Evolutionary conservation across 192 early-diverging fungal species (phyloP), one percentile per base, ranked within the genome.

Genomic region (Gigaspora rosea): DNA sequence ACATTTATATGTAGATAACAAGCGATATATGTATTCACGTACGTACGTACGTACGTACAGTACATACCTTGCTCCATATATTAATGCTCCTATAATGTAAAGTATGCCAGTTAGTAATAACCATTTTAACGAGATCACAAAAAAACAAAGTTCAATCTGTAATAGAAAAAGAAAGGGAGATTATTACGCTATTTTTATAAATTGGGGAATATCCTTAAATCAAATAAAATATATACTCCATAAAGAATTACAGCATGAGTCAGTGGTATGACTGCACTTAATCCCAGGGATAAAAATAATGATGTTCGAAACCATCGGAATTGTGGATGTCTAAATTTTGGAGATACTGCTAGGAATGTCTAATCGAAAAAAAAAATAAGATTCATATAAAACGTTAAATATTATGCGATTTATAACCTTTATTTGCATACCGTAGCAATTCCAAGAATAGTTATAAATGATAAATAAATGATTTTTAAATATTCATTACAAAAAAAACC

Each of bases 81-180:
- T 89, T 27, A 92, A 76, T 36, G 95, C 94, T 20, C 97, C 97
- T 47, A 84, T 58, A 58, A 97, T 83, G 80, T 98, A 98, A 35
- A 86, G 88, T 3, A 67, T 79, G 2, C 90, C 97, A 93, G 95
- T 95, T 61, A 82, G 41, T 27, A 92, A 71, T 80, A 94, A 84
- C 48, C 92, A 86, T 13, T 85, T 78, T 33, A 93, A 69, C 22
- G 91, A 84, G 64, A 97, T 86, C 0, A 90, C 86, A 10, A 88
- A 83, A 41, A 83, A 67, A 12, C 79, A 79, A 33, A 84, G 71
- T 20, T 22, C n/a, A 46, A 67, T 1, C 83, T 84, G 22, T 59
- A 63, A 68, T 48, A 36, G 33, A 71, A 58, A 13, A 10, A 10
- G 48, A 49, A 57, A 65, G 46, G 48, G 47, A 63, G 16, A 72